Evolutionary conservation across 345 rosid genomes (phyloP), one percentile per base, ranked within the genome.

Genomic region (Salix brachista): DNA sequence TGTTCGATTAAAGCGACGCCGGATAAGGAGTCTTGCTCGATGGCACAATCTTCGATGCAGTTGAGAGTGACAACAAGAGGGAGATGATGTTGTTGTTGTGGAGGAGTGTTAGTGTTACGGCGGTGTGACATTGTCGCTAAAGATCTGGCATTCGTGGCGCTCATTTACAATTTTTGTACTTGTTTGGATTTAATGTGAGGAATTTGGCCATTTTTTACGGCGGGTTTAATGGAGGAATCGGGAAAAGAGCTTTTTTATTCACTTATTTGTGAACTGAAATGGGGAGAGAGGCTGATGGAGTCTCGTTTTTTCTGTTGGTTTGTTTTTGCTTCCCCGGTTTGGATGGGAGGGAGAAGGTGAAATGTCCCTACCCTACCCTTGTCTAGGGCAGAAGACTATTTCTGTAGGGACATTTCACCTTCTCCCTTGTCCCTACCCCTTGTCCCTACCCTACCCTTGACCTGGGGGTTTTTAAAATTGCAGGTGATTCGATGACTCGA

Each of bases 1-100:
- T 96, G 97, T 76, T 92, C 96, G 68, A 96, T 86, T 71, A 81
- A 26, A 32, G 99, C 97, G 76, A 94, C 87, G 80, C 94, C 97
- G 83, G 90, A 73, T 60, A 96, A 89, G 36, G 91, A 91, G 65
- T 88, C 91, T 72, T 92, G 94, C 86, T 96, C 99, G 73, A 88
- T 81, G 71, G 83, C 78, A 83, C 92, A 92, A 79, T 92, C 98
- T 39, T 94, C 97, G 78, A 96, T 80, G 86, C 98, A 96, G 90
- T 92, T 96, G 84, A 96, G 97, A 64, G 95, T 83, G 67, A 89
- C 91, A 48, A 94, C 96, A 32, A 81, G 78, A 60, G 97, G 94
- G 32, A 85, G 87, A 39, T 25, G 9, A 23, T 23, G 17, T 41
- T 14, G 52, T 36, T 19, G 65, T 4, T 61, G 65, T 23, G 69